Evolutionary conservation across 2,329 filamentous ascomycete genomes (phyloP).

Genomic region (Penicillium oxalicum): DNA sequence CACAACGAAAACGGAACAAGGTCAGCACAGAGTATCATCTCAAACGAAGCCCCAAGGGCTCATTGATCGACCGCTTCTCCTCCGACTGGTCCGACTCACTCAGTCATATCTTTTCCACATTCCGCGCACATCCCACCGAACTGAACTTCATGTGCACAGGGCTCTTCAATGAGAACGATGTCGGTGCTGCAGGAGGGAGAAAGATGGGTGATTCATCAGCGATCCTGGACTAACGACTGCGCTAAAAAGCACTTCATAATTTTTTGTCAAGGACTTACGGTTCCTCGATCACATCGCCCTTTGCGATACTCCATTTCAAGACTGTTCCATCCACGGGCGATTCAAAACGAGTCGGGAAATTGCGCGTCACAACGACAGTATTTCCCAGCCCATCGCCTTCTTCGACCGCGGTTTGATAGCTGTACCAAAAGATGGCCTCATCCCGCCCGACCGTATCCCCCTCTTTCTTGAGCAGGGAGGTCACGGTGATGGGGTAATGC

Average conservation of each 20-base stretch:
- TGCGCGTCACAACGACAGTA: conserved; percentile 60
- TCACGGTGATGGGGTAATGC: conserved; percentile 90
- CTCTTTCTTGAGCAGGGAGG: conserved; percentile 68
- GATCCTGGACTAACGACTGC: too few species aligned
- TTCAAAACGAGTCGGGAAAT: conserved; percentile 73
- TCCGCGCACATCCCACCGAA: conserved; percentile 84
- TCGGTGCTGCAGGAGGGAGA: conserved; percentile 39
- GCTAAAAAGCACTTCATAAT: too few species aligned
- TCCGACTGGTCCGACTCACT: conserved; percentile 42
- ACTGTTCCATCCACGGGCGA: conserved; percentile 77
- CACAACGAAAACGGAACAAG: not conserved
- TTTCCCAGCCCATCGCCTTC: conserved; percentile 68
- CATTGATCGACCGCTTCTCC: not conserved
- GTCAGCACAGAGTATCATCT: not conserved
- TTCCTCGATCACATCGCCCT: conserved; percentile 40
- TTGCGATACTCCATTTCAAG: conserved; percentile 64
- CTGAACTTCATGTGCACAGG: conserved; percentile 85
- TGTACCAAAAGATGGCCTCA: conserved; percentile 78
- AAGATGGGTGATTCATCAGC: not conserved
- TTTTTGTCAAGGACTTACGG: conserved; percentile 30
- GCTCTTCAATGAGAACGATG: conserved; percentile 76
- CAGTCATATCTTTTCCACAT: conserved; percentile 95
- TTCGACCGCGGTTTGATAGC: conserved; percentile 68
- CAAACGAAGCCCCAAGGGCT: not conserved
- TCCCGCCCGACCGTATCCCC: conserved; percentile 71